Percentiles rank a stretch among this genome's conserved stretches.
These are phyloP conservation scores for Onygenales sp. DNA, from an alignment of 2,329 filamentous ascomycete species.

Conservation along the genomic window DNA sequence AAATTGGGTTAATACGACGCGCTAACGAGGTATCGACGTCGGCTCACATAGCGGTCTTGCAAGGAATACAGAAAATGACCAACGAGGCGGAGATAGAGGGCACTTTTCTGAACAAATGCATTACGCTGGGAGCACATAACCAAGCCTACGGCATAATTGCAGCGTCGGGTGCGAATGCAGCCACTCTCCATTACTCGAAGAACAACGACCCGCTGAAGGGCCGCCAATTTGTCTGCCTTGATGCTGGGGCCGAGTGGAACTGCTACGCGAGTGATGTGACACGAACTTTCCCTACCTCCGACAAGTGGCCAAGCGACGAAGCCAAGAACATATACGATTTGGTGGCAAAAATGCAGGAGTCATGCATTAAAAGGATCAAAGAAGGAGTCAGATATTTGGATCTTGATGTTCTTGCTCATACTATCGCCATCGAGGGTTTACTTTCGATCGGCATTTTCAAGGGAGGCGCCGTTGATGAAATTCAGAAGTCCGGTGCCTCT, in stretches of 20 bases:
- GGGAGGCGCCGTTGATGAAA: constrained; percentile 47
- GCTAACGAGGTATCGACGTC: constrained; percentile 62
- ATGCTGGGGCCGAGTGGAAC: constrained; percentile 69
- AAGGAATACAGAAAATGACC: constrained; percentile 51
- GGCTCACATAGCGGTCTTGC: constrained; percentile 56
- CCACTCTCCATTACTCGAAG: constrained; percentile 78
- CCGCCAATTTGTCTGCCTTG: constrained; percentile 72
- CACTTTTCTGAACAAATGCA: constrained; percentile 65
- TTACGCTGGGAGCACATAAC: constrained; percentile 64
- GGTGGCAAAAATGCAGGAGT: constrained; percentile 77
- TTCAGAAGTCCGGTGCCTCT: constrained; percentile 27
- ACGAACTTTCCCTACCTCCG: constrained; percentile 73
- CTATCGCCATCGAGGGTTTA: constrained; percentile 71
- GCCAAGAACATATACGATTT: constrained; percentile 69
- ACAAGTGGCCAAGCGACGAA: constrained; percentile 52
- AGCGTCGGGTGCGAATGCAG: constrained; percentile 67
- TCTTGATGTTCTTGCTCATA: constrained; percentile 70
- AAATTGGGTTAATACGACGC: constrained; percentile 62
- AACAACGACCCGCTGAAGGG: constrained; percentile 61
- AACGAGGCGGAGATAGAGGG: constrained; percentile 81
- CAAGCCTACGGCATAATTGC: constrained; percentile 86
- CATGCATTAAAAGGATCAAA: constrained; percentile 63
- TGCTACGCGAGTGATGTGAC: constrained; percentile 71
- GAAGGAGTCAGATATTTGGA: constrained; percentile 71
- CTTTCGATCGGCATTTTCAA: constrained; percentile 65